A percentile compares a stretch with the other conserved stretches of the same genome.
Evolutionary conservation across 306 rosid species (phyloP).

Genomic region (Cucurbita argyrosperma): DNA sequence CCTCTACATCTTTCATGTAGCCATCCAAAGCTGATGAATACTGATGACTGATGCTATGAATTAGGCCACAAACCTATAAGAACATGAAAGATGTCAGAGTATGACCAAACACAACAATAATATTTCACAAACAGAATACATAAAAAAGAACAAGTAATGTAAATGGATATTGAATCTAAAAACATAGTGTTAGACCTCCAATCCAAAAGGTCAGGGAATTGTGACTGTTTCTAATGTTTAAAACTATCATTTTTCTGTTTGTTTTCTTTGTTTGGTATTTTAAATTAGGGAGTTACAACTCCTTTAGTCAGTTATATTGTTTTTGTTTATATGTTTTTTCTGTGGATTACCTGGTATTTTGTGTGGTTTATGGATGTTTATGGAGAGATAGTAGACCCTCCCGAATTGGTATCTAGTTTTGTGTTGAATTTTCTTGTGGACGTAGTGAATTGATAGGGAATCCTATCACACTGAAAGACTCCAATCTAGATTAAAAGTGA

Average conservation of each 20-base stretch:
- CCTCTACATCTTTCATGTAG: slow-evolving; percentile 72
- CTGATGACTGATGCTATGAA: slow-evolving; percentile 52
- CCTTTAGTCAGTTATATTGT: too few species aligned
- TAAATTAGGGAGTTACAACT: too few species aligned
- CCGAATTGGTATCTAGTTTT: too few species aligned
- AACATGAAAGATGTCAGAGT: neutral
- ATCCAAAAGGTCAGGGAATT: neutral
- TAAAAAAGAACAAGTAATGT: slow-evolving; percentile 6
- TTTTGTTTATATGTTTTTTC: too few species aligned
- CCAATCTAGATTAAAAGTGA: neutral
- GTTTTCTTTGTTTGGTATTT: too few species aligned
- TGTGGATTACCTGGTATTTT: too few species aligned
- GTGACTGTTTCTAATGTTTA: neutral
- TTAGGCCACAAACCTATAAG: slow-evolving; percentile 79
- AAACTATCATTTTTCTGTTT: neutral
- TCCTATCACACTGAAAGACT: neutral
- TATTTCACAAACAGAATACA: neutral
- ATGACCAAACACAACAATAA: neutral
- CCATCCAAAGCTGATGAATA: slow-evolving; percentile 77
- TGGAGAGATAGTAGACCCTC: too few species aligned
- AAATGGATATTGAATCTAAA: neutral
- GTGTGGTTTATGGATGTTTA: too few species aligned
- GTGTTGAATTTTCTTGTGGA: too few species aligned
- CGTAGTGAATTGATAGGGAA: too few species aligned
- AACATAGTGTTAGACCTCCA: neutral